Evolutionary conservation across 1,139 yeast genomes (phyloP), one percentile per base, ranked within the genome.

Genomic region (Pneumocystis wakefieldiae): DNA sequence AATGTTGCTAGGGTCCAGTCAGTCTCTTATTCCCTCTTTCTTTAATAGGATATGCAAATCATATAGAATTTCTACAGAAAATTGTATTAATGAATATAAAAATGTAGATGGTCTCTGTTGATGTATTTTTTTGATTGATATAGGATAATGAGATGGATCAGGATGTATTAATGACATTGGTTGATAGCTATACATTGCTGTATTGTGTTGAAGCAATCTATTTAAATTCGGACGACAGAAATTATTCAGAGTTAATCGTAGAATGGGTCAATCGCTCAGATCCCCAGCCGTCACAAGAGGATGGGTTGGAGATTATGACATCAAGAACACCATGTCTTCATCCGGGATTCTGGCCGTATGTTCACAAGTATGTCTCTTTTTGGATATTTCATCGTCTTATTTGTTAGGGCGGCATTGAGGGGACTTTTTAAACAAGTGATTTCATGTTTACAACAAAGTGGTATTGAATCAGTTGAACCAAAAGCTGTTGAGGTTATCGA

Each of bases 251-350:
- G 24, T 10, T 36, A 12, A 19, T 57, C 12, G 29, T 57, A 19
- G 59, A 57, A 19, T 57, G 59, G 59, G 59, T 57, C 2, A 57
- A 57, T 12, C 41, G 42, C 12, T 39, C 42, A 1, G 59, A 57
- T 57, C 59, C 59, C 12, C 41, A 57, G 24, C 59, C 59, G n/a
- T 37, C 24, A 14, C 59, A 57, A 24, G 32, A 57, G 3, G 59
- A 57, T 17, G 59, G 59, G 4, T 37, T 57, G 19, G 59, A 24
- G 19, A 57, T 57, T 14, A 57, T 57, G 59, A 17, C 41, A 39
- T 37, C 59, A 57, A 57, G 59, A 24, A 17, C 28, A 12, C 59
- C 59, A 17, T 57, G 59, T 39, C 42, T 39, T 57, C 59, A 57
- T 39, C 59, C 59, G 12, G 29, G 41, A 39, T 57, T 57, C 12